phyloP scores from a whole-genome alignment of 495 filamentous ascomycete genomes.

The Xylaria flabelliformis region DNA sequence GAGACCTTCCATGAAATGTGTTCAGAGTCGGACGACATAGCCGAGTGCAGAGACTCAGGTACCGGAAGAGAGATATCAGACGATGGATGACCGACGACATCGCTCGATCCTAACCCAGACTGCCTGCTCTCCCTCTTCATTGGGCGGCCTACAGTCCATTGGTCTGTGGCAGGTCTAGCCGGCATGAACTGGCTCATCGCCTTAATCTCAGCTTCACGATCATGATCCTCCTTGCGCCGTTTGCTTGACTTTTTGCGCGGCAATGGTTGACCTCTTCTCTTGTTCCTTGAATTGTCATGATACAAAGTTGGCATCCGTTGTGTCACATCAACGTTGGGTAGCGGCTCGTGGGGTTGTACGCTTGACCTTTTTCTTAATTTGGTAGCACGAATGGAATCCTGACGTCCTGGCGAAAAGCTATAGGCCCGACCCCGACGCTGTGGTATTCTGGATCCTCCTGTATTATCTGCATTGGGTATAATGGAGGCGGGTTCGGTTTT shows the following conservation, averaged over 20 bases:
- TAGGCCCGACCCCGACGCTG: slow-evolving; percentile 56
- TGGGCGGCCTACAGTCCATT: slow-evolving; percentile 55
- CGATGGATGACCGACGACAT: slow-evolving; percentile 65
- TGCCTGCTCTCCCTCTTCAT: slow-evolving; percentile 70
- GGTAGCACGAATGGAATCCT: slow-evolving; percentile 52
- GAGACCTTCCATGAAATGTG: slow-evolving; percentile 76
- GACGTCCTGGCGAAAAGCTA: slow-evolving; percentile 60
- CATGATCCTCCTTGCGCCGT: slow-evolving; percentile 72
- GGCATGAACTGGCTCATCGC: slow-evolving; percentile 78
- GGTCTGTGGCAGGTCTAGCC: slow-evolving; percentile 61
- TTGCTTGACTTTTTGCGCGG: slow-evolving; percentile 78
- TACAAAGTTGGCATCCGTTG: slow-evolving; percentile 69
- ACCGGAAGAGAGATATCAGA: slow-evolving; percentile 78
- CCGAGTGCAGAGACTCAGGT: slow-evolving; percentile 75
- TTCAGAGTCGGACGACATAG: slow-evolving; percentile 73
- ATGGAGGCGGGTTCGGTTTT: slow-evolving; percentile 45
- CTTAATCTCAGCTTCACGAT: slow-evolving; percentile 83
- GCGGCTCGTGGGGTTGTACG: slow-evolving; percentile 37
- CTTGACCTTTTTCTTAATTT: slow-evolving; percentile 40
- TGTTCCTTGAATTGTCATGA: slow-evolving; percentile 52
- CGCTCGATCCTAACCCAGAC: slow-evolving; percentile 56
- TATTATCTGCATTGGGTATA: slow-evolving; percentile 32
- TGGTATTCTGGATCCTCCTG: slow-evolving; percentile 53
- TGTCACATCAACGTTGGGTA: slow-evolving; percentile 42
- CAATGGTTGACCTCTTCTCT: slow-evolving; percentile 59